phyloP scores from a whole-genome alignment of 805 yeast species.

The Scheffersomyces lignosus region DNA sequence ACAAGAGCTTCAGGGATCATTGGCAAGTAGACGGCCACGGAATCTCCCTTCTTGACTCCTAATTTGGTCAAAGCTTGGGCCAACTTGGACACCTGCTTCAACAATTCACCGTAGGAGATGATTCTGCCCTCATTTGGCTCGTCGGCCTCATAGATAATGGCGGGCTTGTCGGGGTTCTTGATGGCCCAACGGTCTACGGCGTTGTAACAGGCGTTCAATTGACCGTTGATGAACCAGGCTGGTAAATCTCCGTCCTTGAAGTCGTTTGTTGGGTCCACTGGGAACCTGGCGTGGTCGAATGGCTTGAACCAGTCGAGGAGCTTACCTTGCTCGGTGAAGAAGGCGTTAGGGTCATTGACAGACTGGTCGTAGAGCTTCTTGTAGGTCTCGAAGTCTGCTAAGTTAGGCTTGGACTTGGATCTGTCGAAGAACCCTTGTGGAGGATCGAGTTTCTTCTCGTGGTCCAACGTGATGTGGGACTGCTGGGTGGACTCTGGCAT shows the following conservation, averaged over 20 bases:
- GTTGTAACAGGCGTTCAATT: constrained; percentile 89
- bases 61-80: constrained; percentile 80
- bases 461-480: constrained; percentile 31
- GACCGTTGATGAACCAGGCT: constrained; percentile 89
- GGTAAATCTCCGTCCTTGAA: constrained; percentile 65
- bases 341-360: constrained; percentile 52
- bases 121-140: constrained; percentile 71
- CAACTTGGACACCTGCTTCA: constrained; percentile 79
- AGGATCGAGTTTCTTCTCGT: constrained; percentile 29
- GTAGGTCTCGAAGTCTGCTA: constrained; percentile 52
- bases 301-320: constrained; percentile 55
- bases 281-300: constrained; percentile 49
- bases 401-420: constrained; percentile 46
- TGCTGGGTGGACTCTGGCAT: constrained; percentile 1
- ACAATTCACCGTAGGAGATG: constrained; percentile 83
- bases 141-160: constrained; percentile 92
- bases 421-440: constrained; percentile 44
- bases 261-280: constrained; percentile 48
- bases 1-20: constrained; percentile 97
- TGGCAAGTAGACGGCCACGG: constrained; percentile 94
- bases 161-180: constrained; percentile 78
- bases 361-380: constrained; percentile 53
- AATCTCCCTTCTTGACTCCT: constrained; percentile 93
- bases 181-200: constrained; percentile 96
- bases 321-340: constrained; percentile 55